A percentile compares a stretch with the other conserved stretches of the same genome.
Evolutionary conservation across 306 rosid species (phyloP).

Genomic region (Herpetospermum pedunculosum): DNA sequence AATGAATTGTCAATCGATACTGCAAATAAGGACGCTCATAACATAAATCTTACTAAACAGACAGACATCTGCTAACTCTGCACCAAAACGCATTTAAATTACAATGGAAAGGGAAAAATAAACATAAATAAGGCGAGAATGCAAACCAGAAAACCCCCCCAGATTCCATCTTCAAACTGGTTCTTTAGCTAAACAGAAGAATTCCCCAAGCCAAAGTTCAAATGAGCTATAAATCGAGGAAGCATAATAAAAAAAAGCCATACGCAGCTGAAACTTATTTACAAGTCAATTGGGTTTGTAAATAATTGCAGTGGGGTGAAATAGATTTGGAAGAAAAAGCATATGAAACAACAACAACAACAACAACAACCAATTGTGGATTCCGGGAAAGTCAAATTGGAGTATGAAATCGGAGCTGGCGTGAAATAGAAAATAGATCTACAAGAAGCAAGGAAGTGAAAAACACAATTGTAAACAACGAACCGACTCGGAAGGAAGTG

Average conservation of each 20-base stretch:
- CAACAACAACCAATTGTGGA: too few species aligned
- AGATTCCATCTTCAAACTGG: conserved; percentile 1
- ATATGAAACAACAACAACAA: background rate
- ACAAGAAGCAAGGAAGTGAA: background rate
- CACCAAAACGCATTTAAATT: background rate
- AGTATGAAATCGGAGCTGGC: background rate
- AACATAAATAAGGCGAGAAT: background rate
- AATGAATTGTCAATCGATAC: background rate
- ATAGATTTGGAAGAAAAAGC: background rate
- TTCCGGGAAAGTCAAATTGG: background rate
- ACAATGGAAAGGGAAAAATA: background rate
- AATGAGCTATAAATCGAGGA: background rate
- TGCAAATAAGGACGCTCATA: background rate
- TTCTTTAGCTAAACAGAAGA: background rate
- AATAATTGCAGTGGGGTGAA: background rate
- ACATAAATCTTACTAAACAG: background rate
- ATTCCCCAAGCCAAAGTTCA: background rate
- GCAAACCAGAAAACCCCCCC: background rate
- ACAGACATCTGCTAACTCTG: background rate
- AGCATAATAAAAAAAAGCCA: background rate
- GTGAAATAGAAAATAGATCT: conserved; percentile 3
- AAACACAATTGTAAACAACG: background rate
- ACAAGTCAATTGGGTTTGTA: background rate
- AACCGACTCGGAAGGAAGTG: background rate
- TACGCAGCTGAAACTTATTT: too few species aligned